Evolutionary conservation across 202 grass and related monocot genomes (phyloP).

Genomic region (Schoenoplectus tabernaemontani): DNA sequence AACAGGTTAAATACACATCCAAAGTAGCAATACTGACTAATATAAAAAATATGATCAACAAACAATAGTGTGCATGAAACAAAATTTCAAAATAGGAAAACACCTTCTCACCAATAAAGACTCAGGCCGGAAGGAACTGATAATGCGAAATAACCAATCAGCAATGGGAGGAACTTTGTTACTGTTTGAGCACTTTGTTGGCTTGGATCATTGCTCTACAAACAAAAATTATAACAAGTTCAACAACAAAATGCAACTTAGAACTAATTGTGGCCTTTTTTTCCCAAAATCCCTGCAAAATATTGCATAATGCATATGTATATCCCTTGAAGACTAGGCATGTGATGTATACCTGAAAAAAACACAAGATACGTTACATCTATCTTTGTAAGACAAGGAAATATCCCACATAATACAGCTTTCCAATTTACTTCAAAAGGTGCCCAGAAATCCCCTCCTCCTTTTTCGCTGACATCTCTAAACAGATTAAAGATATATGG

Average conservation of each 20-base stretch:
- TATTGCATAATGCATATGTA: neutral
- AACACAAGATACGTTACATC: neutral
- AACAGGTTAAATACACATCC: neutral
- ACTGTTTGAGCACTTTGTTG: slow-evolving; percentile 77
- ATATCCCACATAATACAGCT: neutral
- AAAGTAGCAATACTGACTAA: neutral
- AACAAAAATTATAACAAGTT: slow-evolving; percentile 24
- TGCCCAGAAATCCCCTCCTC: neutral
- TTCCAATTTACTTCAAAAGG: neutral
- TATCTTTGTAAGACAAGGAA: neutral
- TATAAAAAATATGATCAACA: neutral
- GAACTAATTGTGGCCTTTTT: too few species aligned
- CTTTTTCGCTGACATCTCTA: neutral
- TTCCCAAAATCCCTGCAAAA: too few species aligned
- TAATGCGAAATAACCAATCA: slow-evolving; percentile 95
- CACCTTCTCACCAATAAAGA: slow-evolving; percentile 91
- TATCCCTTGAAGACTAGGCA: neutral
- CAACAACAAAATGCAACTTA: neutral
- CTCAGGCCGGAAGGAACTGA: slow-evolving; percentile 93
- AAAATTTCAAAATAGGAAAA: slow-evolving; percentile 25
- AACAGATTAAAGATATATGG: neutral
- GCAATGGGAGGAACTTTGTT: slow-evolving; percentile 78
- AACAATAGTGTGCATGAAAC: slow-evolving; percentile 10
- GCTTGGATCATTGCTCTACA: slow-evolving; percentile 85
- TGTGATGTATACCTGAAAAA: neutral